Evolutionary conservation across 805 yeast species (phyloP).

Genomic region (Candida gorgasii): DNA sequence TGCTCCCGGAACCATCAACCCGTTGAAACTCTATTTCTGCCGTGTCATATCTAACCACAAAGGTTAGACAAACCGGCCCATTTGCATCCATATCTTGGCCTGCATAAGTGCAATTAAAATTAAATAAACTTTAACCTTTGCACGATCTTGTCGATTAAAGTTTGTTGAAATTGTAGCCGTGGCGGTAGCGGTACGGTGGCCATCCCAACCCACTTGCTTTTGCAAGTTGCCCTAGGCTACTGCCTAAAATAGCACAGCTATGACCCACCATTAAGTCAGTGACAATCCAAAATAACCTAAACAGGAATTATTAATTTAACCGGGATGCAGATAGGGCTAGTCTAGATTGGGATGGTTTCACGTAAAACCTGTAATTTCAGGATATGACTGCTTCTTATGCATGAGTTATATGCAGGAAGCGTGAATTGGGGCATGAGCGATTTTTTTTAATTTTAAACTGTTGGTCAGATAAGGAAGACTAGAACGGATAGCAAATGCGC

Average conservation of each 20-base stretch:
- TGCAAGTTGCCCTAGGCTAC: too few species aligned
- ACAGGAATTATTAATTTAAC: too few species aligned
- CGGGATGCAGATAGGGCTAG: too few species aligned
- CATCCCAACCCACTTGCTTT: too few species aligned
- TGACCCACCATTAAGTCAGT: too few species aligned
- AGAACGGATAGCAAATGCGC: not conserved
- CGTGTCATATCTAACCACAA: not conserved
- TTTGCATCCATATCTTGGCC: constrained; percentile 1
- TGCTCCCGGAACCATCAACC: too few species aligned
- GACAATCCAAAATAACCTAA: too few species aligned
- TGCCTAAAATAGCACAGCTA: too few species aligned
- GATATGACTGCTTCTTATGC: constrained; percentile 6
- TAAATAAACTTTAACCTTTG: not conserved
- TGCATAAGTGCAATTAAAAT: constrained; percentile 3
- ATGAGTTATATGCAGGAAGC: constrained; percentile 1
- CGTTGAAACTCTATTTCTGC: too few species aligned
- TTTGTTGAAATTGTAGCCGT: not conserved
- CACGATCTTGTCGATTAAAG: not conserved
- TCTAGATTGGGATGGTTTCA: not conserved
- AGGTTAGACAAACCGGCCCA: too few species aligned
- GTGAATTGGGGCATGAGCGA: not conserved
- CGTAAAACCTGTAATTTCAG: not conserved
- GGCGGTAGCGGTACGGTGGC: too few species aligned
- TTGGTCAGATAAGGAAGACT: not conserved
- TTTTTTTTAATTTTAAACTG: not conserved